Conservation (phyloP, 495 filamentous ascomycete genomes). For the Aspergillus incahuasiensis region DNA sequence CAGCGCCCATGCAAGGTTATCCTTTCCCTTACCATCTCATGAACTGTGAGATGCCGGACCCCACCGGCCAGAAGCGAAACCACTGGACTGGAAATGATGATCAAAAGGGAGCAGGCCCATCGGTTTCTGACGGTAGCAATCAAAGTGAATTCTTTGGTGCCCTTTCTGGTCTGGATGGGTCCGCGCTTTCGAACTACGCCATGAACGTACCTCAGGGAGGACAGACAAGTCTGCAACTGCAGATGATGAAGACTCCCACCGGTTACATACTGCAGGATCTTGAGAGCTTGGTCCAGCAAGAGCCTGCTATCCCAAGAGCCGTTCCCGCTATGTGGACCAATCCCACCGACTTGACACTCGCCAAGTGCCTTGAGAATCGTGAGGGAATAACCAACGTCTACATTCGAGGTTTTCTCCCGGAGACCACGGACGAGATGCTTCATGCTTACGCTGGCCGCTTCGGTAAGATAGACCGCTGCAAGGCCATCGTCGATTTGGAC, state of each 20-base stretch:
- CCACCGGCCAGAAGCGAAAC: constrained; percentile 3
- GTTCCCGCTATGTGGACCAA: constrained; percentile 80
- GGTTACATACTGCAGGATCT: constrained; percentile 61
- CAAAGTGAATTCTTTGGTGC: constrained; percentile 23
- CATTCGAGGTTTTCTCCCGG: constrained; percentile 89
- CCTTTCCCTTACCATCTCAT: constrained; percentile 30
- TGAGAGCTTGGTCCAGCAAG: constrained; percentile 63
- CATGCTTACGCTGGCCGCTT: constrained; percentile 78
- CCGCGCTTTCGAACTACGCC: constrained; percentile 21
- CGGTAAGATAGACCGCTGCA: constrained; percentile 86
- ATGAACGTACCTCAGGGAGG: constrained; percentile 23
- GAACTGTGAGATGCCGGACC: constrained; percentile 19
- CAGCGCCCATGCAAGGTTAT: constrained; percentile 22
- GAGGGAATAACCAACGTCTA: constrained; percentile 92
- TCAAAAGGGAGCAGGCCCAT: constrained; percentile 19
- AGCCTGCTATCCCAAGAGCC: constrained; percentile 80
- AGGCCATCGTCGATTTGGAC: constrained; percentile 92
- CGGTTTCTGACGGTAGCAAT: constrained; percentile 17
- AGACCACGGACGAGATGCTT: constrained; percentile 89
- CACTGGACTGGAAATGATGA: constrained; percentile 20
- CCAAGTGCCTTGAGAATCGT: constrained; percentile 87
- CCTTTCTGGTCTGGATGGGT: constrained; percentile 16
- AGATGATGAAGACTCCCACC: constrained; percentile 44
- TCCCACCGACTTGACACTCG: constrained; percentile 69
- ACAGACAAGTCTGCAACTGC: constrained; percentile 26